Evolutionary conservation across 768 basidiomycete species (phyloP).

Genomic region (Paxillus rubicundulus): DNA sequence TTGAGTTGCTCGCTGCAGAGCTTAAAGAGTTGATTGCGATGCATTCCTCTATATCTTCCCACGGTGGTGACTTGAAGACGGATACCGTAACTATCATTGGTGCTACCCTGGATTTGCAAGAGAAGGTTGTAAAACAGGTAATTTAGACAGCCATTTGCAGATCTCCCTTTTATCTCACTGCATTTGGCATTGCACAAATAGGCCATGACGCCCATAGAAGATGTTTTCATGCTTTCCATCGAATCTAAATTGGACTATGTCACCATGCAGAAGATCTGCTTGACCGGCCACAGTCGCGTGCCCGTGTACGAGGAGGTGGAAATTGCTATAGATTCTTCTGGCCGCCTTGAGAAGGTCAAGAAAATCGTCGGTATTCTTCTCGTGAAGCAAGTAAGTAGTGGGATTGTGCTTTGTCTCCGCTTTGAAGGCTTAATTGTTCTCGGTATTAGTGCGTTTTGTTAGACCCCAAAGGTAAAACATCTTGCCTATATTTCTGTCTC

Average conservation of each 20-base stretch:
- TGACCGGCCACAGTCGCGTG: conserved; percentile 80
- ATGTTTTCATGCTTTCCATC: conserved; percentile 87
- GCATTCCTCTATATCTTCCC: conserved; percentile 69
- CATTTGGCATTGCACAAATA: conserved; percentile 21
- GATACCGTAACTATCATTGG: conserved; percentile 92
- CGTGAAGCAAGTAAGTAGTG: conserved; percentile 62
- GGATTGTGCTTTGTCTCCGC: background rate
- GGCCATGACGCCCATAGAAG: conserved; percentile 79
- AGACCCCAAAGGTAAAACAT: conserved; percentile 68
- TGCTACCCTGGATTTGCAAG: conserved; percentile 84
- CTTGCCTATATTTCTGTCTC: background rate
- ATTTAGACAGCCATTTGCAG: background rate
- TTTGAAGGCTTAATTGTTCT: background rate
- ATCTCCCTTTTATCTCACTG: background rate
- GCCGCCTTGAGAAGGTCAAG: conserved; percentile 56
- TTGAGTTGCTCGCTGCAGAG: conserved; percentile 38
- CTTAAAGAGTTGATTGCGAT: conserved; percentile 89
- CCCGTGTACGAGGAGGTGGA: conserved; percentile 81
- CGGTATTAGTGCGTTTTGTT: conserved; percentile 64
- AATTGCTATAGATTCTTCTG: conserved; percentile 40
- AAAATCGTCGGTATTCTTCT: conserved; percentile 85
- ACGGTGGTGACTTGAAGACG: conserved; percentile 80
- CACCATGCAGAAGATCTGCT: conserved; percentile 69
- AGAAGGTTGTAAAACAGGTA: conserved; percentile 75
- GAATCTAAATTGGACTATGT: conserved; percentile 81